Evolutionary conservation across 352 stramenopile genomes (phyloP).

Genomic region (Aphanomyces astaci): DNA sequence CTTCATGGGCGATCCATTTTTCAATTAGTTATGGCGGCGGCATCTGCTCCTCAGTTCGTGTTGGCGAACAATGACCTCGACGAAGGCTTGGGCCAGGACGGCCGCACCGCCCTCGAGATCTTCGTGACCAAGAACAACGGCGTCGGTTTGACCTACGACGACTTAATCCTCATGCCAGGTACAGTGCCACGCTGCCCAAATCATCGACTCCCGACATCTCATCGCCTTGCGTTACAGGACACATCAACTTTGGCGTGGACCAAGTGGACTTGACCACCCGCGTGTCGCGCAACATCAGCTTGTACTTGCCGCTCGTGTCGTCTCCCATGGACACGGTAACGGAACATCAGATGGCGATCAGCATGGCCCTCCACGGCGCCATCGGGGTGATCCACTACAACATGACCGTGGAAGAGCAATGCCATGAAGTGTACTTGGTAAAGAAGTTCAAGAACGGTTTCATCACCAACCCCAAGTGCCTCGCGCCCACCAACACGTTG

Average conservation of each 20-base stretch:
- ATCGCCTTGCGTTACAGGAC: constrained; percentile 37
- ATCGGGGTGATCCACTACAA: constrained; percentile 99
- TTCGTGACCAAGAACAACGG: constrained; percentile 83
- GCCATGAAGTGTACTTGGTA: constrained; percentile 87
- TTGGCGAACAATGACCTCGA: constrained; percentile 21
- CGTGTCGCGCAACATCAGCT: constrained; percentile 90
- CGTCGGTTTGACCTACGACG: constrained; percentile 72
- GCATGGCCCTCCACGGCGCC: constrained; percentile 97
- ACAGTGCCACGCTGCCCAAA: not conserved
- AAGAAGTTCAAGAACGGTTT: constrained; percentile 99
- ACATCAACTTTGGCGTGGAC: constrained; percentile 93
- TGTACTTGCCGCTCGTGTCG: constrained; percentile 94
- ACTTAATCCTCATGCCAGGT: constrained; percentile 75
- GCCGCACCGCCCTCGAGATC: constrained; percentile 69
- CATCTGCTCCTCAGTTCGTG: constrained; percentile 15
- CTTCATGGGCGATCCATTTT: constrained; percentile 9
- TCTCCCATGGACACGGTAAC: constrained; percentile 99
- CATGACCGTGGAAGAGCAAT: constrained; percentile 97
- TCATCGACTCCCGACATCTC: not conserved
- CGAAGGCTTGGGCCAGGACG: constrained; percentile 35
- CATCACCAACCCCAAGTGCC: constrained; percentile 97
- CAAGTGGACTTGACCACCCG: constrained; percentile 94
- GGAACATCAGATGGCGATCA: constrained; percentile 98
- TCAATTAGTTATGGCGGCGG: constrained; percentile 4
- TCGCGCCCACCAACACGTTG: constrained; percentile 94